Evolutionary conservation across 768 basidiomycete species (phyloP), one percentile per base, ranked within the genome.

Genomic region (Auriscalpium microsporum): DNA sequence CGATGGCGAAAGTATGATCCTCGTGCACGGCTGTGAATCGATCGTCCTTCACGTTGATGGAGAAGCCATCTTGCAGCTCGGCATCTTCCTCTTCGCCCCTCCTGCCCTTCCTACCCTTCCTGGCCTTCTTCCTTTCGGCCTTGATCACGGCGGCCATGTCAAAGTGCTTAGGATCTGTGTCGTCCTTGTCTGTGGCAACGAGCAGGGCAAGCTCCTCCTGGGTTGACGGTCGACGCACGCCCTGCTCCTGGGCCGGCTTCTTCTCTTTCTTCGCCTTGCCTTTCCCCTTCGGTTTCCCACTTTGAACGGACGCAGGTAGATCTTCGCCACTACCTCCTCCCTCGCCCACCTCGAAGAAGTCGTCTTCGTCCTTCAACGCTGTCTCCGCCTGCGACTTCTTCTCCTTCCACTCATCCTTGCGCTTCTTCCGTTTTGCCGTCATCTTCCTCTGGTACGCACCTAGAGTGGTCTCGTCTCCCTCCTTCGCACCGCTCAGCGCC

Each of bases 1-100:
- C 96, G 61, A 99, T 94, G 0, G 95, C 94, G 61, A 90, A 98
- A 35, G 85, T 80, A 63, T 90, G 84, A 64, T 97, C 87, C 62
- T 96, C 91, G 63, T 93, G 88, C 45, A 98, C 65, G 19, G 80
- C 85, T 65, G 82, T 82, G 77, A 98, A 98, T 14, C 96, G 86
- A 10, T 85, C 80, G 64, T 99, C 96, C 62, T 80, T 79, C 57
- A 94, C 83, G 66, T 99, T 76, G 63, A 98, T 82, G 45, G 75
- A 68, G 68, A 98, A 98, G 57, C 84, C 81, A 51, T 86, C 84
- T 66, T 95, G 90, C 34, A 81, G 69, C 63, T 93, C 92, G 48
- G 70, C 69, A 19, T 78, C 81, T 19, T 79, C 80, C 4, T 76
- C 75, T 2, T 74, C 74, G 8, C 64, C 65, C 36, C 63, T 67